Base-by-base conservation (phyloP, 2,329 filamentous ascomycete species). In the Penicillium sp. region DNA sequence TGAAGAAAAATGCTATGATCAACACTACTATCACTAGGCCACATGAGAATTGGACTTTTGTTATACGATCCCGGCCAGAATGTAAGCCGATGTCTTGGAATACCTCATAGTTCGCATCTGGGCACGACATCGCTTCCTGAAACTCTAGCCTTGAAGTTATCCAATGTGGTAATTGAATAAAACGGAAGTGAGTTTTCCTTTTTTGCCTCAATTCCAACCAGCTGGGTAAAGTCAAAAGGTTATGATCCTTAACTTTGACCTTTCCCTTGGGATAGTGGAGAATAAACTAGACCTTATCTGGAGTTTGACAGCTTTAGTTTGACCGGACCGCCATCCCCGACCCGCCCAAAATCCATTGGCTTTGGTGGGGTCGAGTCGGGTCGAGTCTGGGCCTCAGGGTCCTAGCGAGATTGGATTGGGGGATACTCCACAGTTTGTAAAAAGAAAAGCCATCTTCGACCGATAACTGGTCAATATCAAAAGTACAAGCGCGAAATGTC, bases 291-390 rank as follows among this genome's bases (percentile, higher is more conserved):
- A 39, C 57, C 31, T 2, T 4, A 36, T 43, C 15, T 15, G 55
- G 43, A 19, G 47, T 59, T 54, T 66, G 64, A 66, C 64, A 66
- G 64, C 58, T 57, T 65, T 66, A 60, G 55, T 44, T 51, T 36
- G 13, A 17, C 59, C 64, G 64, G 64, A 44, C 63, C 64, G 64
- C 8, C 51, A 49, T 60, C 63, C 63, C 61, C 64, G 64, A 39
- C 53, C 61, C 63, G 59, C 59, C 47, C 50, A 43, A 41, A 45
- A 31, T 38, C 39, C 33, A 35, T 29, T 57, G 43, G 43, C 36
- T 43, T 38, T 38, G n/a, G 42, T 48, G 49, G 55, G 49, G 48
- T 29, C 13, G 17, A 55, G 53, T 52, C 57, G 55, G 49, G 48
- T 29, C 13, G 17, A 55, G 53, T 54, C 57, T 61, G 57, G 59